Evolutionary conservation across 495 filamentous ascomycete species (phyloP), one percentile per base, ranked within the genome.

Genomic region (Terfezia boudieri): DNA sequence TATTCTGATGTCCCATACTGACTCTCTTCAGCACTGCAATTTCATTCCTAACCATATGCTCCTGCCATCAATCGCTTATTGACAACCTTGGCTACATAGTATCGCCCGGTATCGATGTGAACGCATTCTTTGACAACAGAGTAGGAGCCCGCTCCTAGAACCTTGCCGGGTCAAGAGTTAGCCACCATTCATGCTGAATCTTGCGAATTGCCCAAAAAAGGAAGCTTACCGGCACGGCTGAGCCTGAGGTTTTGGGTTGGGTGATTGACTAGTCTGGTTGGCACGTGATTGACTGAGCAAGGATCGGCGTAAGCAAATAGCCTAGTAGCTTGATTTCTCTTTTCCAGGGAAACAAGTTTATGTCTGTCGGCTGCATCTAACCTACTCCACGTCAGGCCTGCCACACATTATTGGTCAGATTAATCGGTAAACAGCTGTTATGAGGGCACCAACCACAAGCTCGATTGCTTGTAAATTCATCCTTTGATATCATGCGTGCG

Each of bases 71-170:
- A 71, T 36, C 90, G 76, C 76, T 98, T 98, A 68, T 96, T 98
- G 70, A 98, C 96, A 20, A 98, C 92, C 69, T 98, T 98, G 38
- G 92, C 90, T 14, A 92, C 90, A 80, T 96, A 98, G 71, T 94
- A 96, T 54, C 87, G 77, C 50, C 89, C 92, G 1, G 92, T 96
- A 59, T 96, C 90, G 61, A 96, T 95, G 67, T 96, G 92, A 17
- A 98, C 87, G 67, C 90, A 98, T 70, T 98, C 90, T 68, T 96
- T 96, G n/a, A 98, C 90, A 55, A 96, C 90, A 49, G 88, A 95
- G 71, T 98, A 98, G 48, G 85, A 92, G 56, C 90, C 90, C 5
- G 90, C 86, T 55, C 90, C 90, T 36, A 98, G 71, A 9, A 90
- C 95, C 75, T 96, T 98, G 57, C 90, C 90, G 1, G 4, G 17